A percentile compares a stretch with the other conserved stretches of the same genome.
Evolutionary conservation across 2,329 filamentous ascomycete species (phyloP).

Genomic region (Cercospora berteroae): DNA sequence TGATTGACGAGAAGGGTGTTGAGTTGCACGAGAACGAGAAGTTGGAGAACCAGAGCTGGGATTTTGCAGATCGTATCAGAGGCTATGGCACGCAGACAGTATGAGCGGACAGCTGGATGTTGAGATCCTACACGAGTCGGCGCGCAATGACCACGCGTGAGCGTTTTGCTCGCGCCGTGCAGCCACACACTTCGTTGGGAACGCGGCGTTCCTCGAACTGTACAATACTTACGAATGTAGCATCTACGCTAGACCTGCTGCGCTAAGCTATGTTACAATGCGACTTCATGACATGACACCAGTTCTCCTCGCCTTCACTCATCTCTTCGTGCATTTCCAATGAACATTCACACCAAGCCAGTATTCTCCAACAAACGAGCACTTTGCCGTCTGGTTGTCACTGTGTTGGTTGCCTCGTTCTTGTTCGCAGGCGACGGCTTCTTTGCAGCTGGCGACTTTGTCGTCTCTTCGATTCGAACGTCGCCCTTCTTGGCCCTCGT

Average conservation of each 20-base stretch:
- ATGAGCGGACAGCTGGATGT: constrained; percentile 5
- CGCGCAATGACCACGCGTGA: not conserved
- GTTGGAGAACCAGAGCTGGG: constrained; percentile 95
- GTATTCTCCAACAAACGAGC: constrained; percentile 5
- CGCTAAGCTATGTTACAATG: constrained; percentile 6
- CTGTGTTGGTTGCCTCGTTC: not conserved
- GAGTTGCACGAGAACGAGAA: constrained; percentile 80
- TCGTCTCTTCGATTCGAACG: not conserved
- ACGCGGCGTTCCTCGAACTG: not conserved
- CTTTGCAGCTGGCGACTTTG: not conserved
- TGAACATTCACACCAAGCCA: not conserved
- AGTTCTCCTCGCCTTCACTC: not conserved
- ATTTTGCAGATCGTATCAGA: constrained; percentile 90
- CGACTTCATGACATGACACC: constrained; percentile 1
- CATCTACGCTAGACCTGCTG: not conserved
- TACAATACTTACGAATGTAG: constrained; percentile 10
- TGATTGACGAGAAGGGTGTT: constrained; percentile 79
- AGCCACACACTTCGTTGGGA: not conserved
- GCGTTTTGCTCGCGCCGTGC: not conserved
- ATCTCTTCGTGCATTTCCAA: not conserved
- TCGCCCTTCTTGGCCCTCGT: not conserved
- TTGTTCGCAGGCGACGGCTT: not conserved
- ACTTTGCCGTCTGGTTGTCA: not conserved
- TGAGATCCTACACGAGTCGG: not conserved
- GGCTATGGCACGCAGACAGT: constrained; percentile 83